Base-by-base conservation (phyloP, 2,329 filamentous ascomycete species). In the Hypoxylon rubiginosum region DNA sequence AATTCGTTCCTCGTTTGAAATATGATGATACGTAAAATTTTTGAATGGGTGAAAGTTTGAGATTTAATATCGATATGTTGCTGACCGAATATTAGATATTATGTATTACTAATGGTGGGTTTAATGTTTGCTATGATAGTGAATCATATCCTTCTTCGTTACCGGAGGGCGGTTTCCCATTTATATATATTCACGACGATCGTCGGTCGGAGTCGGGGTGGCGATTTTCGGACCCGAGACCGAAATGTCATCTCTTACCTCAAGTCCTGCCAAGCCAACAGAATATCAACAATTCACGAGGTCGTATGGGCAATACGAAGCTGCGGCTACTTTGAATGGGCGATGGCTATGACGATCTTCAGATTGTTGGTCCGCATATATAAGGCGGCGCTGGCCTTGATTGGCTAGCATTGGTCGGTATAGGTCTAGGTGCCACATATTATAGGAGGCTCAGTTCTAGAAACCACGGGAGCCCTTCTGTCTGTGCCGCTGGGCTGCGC, bases 391-490 rank as follows among this genome's bases (percentile, higher is more conserved):
- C 13, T 26, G 11, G n/a, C 1, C 7, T 6, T 68, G 41, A 66
- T 66, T 68, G 62, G 66, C 1, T 15, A 5, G 26, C 17, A 46
- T 19, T 41, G 21, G 45, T 11, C 26, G 26, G 49, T 19, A 43
- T 11, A n/a, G 30, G 19, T 39, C 50, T 57, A 24, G 32, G 41
- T 28, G 39, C 36, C 34, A 34, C 39, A 15, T 36, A 15, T 5
- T 51, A 10, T 30, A 13, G 53, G 61, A 36, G 62, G 65, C 65
- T 65, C 30, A 62, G 58, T 39, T 26, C 8, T 19, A 6, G 15
- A 50, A 36, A 65, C 57, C 62, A 68, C 65, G 62, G 65, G 62
- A 30, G 28, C 36, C 41, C 32, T 39, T 17, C 48, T 45, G n/a
- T 13, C 54, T 56, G 63, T 60, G 63, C 63, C 63, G 45, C 53